These are phyloP conservation scores for Solanum phureja DNA, from an alignment of 257 asterid genomes.

Conservation along the genomic window DNA sequence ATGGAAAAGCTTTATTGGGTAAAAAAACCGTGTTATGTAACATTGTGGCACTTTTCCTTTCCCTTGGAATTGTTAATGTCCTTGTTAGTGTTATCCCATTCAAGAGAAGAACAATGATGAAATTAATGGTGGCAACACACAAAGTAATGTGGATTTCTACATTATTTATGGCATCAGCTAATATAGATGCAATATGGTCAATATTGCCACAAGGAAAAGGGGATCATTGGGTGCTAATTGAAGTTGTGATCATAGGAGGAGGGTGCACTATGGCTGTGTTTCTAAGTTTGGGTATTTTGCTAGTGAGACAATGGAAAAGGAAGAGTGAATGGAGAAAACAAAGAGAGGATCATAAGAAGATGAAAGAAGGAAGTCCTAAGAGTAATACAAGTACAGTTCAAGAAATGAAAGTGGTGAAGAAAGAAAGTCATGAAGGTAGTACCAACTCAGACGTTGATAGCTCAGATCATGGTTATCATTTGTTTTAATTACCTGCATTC, in stretches of 20 bases:
- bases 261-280: slow-evolving; percentile 8
- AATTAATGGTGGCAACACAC: slow-evolving; percentile 23
- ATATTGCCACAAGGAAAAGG: slow-evolving; percentile 29
- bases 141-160: slow-evolving; percentile 50
- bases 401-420: slow-evolving; percentile 15
- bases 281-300: too few relatives aligned
- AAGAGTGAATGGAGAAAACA: slow-evolving; percentile 29
- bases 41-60: too few relatives aligned
- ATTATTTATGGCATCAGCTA: slow-evolving; percentile 31
- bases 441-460: slow-evolving; percentile 46
- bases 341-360: not conserved
- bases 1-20: too few relatives aligned
- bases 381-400: not conserved
- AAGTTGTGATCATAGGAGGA: slow-evolving; percentile 29
- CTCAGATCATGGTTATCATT: slow-evolving; percentile 48
- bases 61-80: too few relatives aligned
- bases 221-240: slow-evolving; percentile 13
- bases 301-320: slow-evolving; percentile 25
- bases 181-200: slow-evolving; percentile 40
- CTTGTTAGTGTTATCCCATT: slow-evolving; percentile 42
- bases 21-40: too few relatives aligned
- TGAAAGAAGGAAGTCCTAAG: slow-evolving; percentile 19
- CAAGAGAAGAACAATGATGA: slow-evolving; percentile 32
- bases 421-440: slow-evolving; percentile 11
- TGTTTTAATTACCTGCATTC: not conserved